Base-by-base conservation (phyloP, 163 green algal genomes). In the Volvox carteri region DNA sequence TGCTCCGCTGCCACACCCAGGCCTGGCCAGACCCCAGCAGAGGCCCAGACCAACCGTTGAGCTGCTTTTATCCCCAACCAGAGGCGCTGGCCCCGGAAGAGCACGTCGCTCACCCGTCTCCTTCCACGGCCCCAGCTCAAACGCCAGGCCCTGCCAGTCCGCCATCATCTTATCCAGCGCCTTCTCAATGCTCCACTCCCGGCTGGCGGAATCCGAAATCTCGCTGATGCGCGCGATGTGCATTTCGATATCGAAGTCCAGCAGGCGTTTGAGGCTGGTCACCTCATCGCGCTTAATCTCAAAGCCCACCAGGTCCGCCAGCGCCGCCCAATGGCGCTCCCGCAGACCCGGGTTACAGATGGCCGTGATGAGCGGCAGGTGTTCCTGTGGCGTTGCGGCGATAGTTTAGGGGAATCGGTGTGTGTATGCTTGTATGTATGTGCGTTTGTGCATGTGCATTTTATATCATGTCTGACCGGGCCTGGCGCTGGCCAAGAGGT, bases 271-370 rank as follows among this genome's bases (percentile, higher is more conserved):
- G 25, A 97, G 86, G n/a, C 76, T 93, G 1, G 94, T 96, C 44
- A 94, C 92, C 91, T 96, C 95, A 52, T 96, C 94, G 21, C 90
- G 87, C 68, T 94, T 94, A 67, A 97, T 92, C 80, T 96, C 94
- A 91, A 97, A 96, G 54, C 95, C 95, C 21, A 95, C 93, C 9
- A 95, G 60, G 28, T 95, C 93, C 0, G 94, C 95, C 23, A 97
- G 92, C 18, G 73, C 48, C 39, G 79, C 42, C 95, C 95, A 98
- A 91, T 98, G 95, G 21, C 95, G 92, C 72, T 96, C 94, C 28
- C 94, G 92, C 78, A 98, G 90, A 8, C 94, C 95, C 2, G 85
- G 89, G 92, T 98, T 97, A 93, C 95, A 98, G 79, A 98, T 93
- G 62, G 93, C 93, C 23, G 77, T 90, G 73, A 98, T 95, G 37